Evolutionary conservation across 257 asterid species (phyloP), one percentile per base, ranked within the genome.

Genomic region (Primulina eburnea): DNA sequence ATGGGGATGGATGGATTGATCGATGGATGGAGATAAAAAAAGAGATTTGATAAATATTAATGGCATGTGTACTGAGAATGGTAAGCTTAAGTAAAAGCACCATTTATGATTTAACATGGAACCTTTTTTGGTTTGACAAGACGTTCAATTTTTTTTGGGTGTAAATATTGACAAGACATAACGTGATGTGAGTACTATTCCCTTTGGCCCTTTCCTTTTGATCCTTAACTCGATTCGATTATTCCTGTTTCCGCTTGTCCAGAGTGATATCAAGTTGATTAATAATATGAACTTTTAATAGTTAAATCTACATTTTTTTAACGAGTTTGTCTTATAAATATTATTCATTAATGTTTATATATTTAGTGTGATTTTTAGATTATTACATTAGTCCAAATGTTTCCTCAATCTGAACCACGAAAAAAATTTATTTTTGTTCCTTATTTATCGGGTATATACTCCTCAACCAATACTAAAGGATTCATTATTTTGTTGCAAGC

Each of bases 41-140:
- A 38, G 34, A 38, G 47, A 38, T 8, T 9, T 38, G 11, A 38
- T 38, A 38, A 38, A 38, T 38, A 38, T 38, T 8, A 38, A 38
- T 9, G 47, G 38, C 38, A 34, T 34, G 38, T 34, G 38, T 34
- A 34, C 8, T 34, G 38, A 34, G 38, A 43, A 43, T 12, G 18
- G 18, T 11, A 43, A 43, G 55, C 55, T 18, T 12, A 43, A 11
- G 52, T 3, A 11, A 40, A 40, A 40, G 17, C 52, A 40, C 16
- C 50, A 55, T 6, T 28, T 30, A 2, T 30, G 4, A 34, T 59
- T 61, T 18, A 21, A 1, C 47, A 30, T 76, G 64, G 82, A 79
- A 80, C 73, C 83, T 75, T 80, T 85, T 24, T 71, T 47, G 72
- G 73, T 50, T 71, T 82, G 92, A 84, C 85, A 86, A 78, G 88